Evolutionary conservation across 2,329 filamentous ascomycete species (phyloP).

Genomic region (Trichophyton rubrum): DNA sequence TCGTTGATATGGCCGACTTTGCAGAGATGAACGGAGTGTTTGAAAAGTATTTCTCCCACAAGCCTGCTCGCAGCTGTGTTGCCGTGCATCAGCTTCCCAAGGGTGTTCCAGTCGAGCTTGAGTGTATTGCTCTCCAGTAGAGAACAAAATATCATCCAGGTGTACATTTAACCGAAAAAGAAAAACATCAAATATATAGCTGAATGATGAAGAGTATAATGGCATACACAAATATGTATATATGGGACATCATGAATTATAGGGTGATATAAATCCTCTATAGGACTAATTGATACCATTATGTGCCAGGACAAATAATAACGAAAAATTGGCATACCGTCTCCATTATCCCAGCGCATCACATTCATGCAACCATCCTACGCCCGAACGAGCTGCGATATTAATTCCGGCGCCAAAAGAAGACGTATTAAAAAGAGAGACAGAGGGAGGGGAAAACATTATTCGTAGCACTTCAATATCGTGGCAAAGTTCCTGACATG

Average conservation of each 20-base stretch:
- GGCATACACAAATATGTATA: background rate
- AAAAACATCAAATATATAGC: background rate
- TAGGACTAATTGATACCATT: background rate
- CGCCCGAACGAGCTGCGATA: background rate
- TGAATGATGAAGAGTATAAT: background rate
- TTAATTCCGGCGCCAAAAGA: background rate
- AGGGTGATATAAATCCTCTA: background rate
- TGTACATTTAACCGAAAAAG: background rate
- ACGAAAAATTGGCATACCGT: background rate
- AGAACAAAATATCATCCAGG: background rate
- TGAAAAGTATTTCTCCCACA: conserved; percentile 54
- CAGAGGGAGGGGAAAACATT: background rate
- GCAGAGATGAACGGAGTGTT: conserved; percentile 65
- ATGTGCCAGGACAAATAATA: background rate
- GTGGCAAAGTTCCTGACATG: conserved; percentile 36
- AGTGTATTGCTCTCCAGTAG: conserved; percentile 44
- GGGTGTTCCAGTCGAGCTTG: conserved; percentile 52
- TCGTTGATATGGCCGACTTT: conserved; percentile 85
- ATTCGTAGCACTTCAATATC: conserved; percentile 1
- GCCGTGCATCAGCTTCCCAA: conserved; percentile 52
- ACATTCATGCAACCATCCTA: background rate
- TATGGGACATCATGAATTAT: background rate
- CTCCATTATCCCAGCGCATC: background rate
- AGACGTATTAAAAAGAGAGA: background rate
- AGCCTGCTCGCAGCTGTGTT: conserved; percentile 51